Evolutionary conservation across 2,329 filamentous ascomycete species (phyloP).

Genomic region (Ceratocystis alfenasii): DNA sequence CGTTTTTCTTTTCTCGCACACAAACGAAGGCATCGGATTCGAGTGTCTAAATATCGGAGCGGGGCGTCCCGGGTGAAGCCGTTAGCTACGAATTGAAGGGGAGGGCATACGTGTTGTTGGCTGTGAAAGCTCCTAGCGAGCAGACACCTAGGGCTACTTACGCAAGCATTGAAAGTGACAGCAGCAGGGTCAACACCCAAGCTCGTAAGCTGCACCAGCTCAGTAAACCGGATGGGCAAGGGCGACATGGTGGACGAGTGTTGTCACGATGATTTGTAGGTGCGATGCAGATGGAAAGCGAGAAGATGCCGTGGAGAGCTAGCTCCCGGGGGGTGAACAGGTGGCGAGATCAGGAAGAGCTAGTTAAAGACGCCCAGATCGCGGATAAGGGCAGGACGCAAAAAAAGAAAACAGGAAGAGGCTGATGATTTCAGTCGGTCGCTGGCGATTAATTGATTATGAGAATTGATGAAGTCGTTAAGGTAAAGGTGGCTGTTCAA

Average conservation of each 20-base stretch:
- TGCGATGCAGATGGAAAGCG: background rate
- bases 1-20: constrained; percentile 84
- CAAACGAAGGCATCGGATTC: constrained; percentile 97
- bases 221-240: constrained; percentile 85
- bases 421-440: background rate
- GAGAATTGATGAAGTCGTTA: background rate
- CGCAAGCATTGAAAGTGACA: constrained; percentile 72
- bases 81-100: constrained; percentile 2
- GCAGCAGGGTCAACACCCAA: constrained; percentile 37
- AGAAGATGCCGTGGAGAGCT: constrained; percentile 19
- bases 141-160: constrained; percentile 34
- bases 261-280: background rate
- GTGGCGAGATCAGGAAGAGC: constrained; percentile 19
- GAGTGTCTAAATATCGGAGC: constrained; percentile 55
- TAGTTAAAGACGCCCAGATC: constrained; percentile 18
- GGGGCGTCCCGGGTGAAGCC: background rate
- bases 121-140: background rate
- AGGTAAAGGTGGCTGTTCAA: constrained; percentile 18
- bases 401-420: background rate
- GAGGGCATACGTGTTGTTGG: background rate
- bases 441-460: constrained; percentile 5
- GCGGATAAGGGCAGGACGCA: background rate
- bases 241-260: constrained; percentile 41
- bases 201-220: constrained; percentile 60
- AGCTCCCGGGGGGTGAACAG: constrained; percentile 21